Evolutionary conservation across 805 yeast species (phyloP), one percentile per base, ranked within the genome.

Genomic region (Cyberlindnera sargentensis): DNA sequence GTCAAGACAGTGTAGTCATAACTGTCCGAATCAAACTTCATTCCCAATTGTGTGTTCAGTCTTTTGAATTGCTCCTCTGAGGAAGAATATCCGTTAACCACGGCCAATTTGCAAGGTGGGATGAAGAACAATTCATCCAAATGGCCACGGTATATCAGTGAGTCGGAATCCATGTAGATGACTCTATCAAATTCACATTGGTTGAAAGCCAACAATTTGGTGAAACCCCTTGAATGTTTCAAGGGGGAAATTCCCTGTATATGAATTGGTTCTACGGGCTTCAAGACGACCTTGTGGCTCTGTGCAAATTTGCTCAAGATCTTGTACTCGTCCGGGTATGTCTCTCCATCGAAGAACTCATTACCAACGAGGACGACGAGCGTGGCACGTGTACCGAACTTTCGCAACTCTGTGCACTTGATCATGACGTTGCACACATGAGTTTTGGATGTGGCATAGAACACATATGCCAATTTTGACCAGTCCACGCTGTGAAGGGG

Each of bases 131-230:
- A 53, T 45, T 76, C 80, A 58, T 77, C 82, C 52, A 78, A 46
- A 34, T 68, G 58, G 8, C 57, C 56, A 15, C 55, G 48, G 10
- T 78, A 50, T 49, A 68, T 58, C 6, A 58, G 45, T 3, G 80
- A 70, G 60, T 80, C 86, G 8, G 80, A 68, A 56, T 81, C 87
- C 51, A 81, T 58, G 55, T 71, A 79, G 10, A 81, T 68, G 15
- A 81, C 55, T 38, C 82, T 58, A 27, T 76, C 75, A 53, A 66
- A 81, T 31, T 74, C 68, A 0, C 63, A 58, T 50, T 68, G 67
- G 42, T 70, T 66, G 55, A 80, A 80, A 1, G 75, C 70, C 47
- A 69, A 63, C 29, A 80, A 61, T 52, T 81, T 81, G 1, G 82
- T 77, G 49, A 76, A 73, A 44, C 81, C 72, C 4, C 67, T 62